Percentiles rank a stretch among this genome's conserved stretches.
These are phyloP conservation scores for Cadophora sp. DNA, from an alignment of 2,329 filamentous ascomycete genomes.

Conservation along the genomic window DNA sequence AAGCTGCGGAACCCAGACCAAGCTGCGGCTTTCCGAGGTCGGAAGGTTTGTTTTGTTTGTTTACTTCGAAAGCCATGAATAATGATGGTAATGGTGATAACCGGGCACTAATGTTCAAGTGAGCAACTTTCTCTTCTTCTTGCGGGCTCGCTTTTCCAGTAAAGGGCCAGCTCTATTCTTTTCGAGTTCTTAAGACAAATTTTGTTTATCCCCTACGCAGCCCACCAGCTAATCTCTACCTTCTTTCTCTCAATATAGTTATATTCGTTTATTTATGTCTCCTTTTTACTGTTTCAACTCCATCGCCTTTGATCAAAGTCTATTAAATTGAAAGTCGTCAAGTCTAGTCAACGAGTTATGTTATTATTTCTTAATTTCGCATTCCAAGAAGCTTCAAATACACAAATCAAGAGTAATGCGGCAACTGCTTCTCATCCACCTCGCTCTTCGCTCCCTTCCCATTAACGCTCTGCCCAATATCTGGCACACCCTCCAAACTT, in stretches of 20 bases:
- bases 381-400: too few species aligned
- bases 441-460: slow-evolving; percentile 29
- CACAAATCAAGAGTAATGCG: slow-evolving; percentile 31
- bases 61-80: too few species aligned
- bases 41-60: too few species aligned
- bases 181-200: too few species aligned
- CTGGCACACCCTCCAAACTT: slow-evolving; percentile 14
- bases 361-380: too few species aligned
- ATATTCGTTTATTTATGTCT: background rate
- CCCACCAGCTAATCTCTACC: too few species aligned
- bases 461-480: slow-evolving; percentile 33
- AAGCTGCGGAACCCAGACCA: slow-evolving; percentile 2
- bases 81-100: too few species aligned
- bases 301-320: too few species aligned
- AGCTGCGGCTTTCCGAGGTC: background rate
- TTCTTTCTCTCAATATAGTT: too few species aligned
- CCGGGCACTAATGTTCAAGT: background rate
- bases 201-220: too few species aligned
- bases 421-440: slow-evolving; percentile 26
- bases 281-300: background rate
- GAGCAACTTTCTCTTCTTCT: background rate
- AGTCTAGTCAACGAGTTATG: background rate
- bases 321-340: too few species aligned
- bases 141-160: background rate
- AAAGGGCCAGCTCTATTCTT: background rate